Base-by-base conservation (phyloP, 2,329 filamentous ascomycete genomes). In the Truncatella angustata region DNA sequence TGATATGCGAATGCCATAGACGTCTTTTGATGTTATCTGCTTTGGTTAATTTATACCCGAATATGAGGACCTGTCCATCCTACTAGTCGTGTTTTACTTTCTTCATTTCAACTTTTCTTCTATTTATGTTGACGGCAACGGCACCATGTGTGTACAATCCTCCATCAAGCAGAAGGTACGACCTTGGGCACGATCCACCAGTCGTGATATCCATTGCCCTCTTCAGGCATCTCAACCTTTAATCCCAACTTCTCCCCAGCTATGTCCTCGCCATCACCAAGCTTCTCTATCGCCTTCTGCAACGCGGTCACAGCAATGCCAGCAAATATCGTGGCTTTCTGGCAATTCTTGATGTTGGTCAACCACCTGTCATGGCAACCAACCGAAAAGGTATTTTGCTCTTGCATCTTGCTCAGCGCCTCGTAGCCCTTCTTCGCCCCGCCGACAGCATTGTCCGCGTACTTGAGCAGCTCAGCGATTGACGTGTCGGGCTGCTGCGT, bases 291-390 rank as follows among this genome's bases (percentile, higher is more conserved):
- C 2, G 77, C 78, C 65, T 84, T 87, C 61, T 78, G 80, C 44
- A 88, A 66, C 1, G 75, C 76, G 21, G 78, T 77, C 39, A 90
- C 78, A 0, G 85, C 82, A 56, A 91, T 79, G 5, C 82, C 83
- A 1, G 86, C 77, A 7, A 83, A 84, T 55, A 92, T 91, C 58
- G 84, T 87, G n/a, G 87, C 82, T 61, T 84, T 84, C 60, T 88
- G 74, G 9, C 78, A 79, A 54, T 81, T 77, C 65, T 83, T 86
- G 10, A 80, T 73, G 20, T 81, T 76, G 20, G 71, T 72, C 16
- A 78, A 65, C 86, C 87, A 91, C 51, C 82, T 78, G 10, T 79
- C 80, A 59, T 87, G 78, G 40, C 77, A 79, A 9, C 79, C 77
- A 26, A 76, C 72, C 9, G 76, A 78, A 56, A 84, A 86, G 2